phyloP scores from a whole-genome alignment of 169 alveolate species.

The Cryptosporidium meleagridis region DNA sequence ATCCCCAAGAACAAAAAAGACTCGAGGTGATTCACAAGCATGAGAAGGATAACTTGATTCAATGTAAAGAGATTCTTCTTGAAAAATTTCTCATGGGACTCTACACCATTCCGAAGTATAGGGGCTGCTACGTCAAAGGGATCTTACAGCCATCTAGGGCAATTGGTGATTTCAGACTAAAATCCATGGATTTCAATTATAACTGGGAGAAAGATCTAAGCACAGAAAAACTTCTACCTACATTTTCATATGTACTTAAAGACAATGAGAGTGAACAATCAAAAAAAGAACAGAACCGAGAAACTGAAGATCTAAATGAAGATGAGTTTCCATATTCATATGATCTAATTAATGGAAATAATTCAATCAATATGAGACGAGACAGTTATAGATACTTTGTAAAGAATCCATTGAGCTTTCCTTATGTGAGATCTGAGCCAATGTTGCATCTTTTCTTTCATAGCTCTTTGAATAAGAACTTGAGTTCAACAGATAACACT shows the following conservation, averaged over 20 bases:
- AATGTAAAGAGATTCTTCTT: slow-evolving; percentile 32
- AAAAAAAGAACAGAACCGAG: neutral
- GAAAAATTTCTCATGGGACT: slow-evolving; percentile 35
- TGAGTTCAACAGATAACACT: slow-evolving; percentile 23
- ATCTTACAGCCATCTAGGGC: slow-evolving; percentile 74
- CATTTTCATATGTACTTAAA: slow-evolving; percentile 35
- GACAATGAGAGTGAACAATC: neutral
- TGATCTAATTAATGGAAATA: slow-evolving; percentile 42
- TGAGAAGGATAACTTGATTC: slow-evolving; percentile 55
- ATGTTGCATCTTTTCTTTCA: slow-evolving; percentile 51
- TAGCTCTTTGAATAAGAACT: neutral
- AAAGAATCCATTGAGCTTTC: slow-evolving; percentile 59
- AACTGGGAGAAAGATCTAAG: slow-evolving; percentile 71
- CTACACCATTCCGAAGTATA: slow-evolving; percentile 21
- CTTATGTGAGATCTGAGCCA: slow-evolving; percentile 68
- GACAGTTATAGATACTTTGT: slow-evolving; percentile 33
- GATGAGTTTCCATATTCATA: slow-evolving; percentile 53
- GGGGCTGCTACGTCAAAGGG: slow-evolving; percentile 66
- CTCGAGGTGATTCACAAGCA: slow-evolving; percentile 39
- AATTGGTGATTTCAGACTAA: slow-evolving; percentile 70
- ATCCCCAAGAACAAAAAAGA: slow-evolving; percentile 65
- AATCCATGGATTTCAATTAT: slow-evolving; percentile 67
- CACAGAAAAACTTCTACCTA: slow-evolving; percentile 15
- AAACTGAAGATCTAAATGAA: slow-evolving; percentile 1
- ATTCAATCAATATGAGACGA: slow-evolving; percentile 30